These are phyloP conservation scores for Chiua virens DNA, from an alignment of 768 basidiomycete genomes.

Conservation along the genomic window DNA sequence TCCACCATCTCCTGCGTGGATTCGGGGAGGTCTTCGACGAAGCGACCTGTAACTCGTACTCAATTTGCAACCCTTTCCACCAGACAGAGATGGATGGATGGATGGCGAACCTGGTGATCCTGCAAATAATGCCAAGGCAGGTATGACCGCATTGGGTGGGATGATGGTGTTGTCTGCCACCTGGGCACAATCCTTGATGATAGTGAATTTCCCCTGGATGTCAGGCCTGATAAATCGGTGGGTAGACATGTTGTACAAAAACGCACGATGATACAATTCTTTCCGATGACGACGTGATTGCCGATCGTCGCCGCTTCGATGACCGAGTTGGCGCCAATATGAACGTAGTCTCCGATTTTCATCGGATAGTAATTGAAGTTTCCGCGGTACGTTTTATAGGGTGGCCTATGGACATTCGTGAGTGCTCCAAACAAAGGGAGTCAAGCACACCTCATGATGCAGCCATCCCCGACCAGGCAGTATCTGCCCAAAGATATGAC, in stretches of 20 bases:
- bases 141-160: slow-evolving; percentile 90
- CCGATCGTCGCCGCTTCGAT: slow-evolving; percentile 96
- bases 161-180: slow-evolving; percentile 89
- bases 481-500: slow-evolving; percentile 93
- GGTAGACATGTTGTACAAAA: slow-evolving; percentile 6
- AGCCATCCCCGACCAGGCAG: slow-evolving; percentile 87
- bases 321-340: slow-evolving; percentile 85
- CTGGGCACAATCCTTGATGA: slow-evolving; percentile 93
- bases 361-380: slow-evolving; percentile 98
- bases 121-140: slow-evolving; percentile 78
- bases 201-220: slow-evolving; percentile 87
- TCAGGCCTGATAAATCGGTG: not conserved
- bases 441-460: slow-evolving; percentile 76
- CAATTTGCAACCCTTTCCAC: not conserved
- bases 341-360: slow-evolving; percentile 94
- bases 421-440: not conserved
- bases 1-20: slow-evolving; percentile 93
- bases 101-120: slow-evolving; percentile 79
- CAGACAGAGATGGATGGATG: not conserved
- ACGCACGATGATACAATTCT: slow-evolving; percentile 89
- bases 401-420: slow-evolving; percentile 50
- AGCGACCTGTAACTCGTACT: slow-evolving; percentile 54
- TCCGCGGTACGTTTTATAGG: slow-evolving; percentile 87
- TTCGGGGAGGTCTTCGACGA: slow-evolving; percentile 84
- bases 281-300: slow-evolving; percentile 91